Evolutionary conservation across 306 rosid species (phyloP), one percentile per base, ranked within the genome.

Genomic region (Cucurbita ficifolia): DNA sequence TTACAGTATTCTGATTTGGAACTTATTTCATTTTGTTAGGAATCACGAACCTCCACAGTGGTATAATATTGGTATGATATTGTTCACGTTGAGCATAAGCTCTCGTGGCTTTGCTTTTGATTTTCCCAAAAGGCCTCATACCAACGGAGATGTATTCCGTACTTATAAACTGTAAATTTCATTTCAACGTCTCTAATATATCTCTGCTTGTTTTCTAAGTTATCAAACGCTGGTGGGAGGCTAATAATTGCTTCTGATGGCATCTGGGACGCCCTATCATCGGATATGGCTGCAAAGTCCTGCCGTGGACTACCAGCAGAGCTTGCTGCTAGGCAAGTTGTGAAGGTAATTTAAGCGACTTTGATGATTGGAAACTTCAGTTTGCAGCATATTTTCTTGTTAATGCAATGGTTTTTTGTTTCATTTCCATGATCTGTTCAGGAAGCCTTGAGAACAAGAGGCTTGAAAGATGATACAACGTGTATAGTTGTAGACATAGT

Each of bases 191-290:
- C 83, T 4, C 54, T 88, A 63, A 88, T 71, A 17, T 75, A 63
- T 67, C 50, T 67, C 50, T 65, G 48, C 16, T 87, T 61, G 14
- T 21, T 69, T 22, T 5, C 33, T 39, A 76, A 93, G 97, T 88
- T 93, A 64, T 90, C 97, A 53, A 88, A 82, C 52, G 87, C 89
- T 21, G 97, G 97, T 17, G 98, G 97, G 58, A 93, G 98, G 88
- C 98, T 93, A 76, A 72, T 93, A 80, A 87, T 93, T 64, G 97
- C 98, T 68, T 93, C 97, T 67, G 96, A 93, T 86, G 98, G 98
- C 45, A 93, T 93, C 81, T 93, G 98, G 98, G 98, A 93, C 61
- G 93, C 98, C 36, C 40, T 93, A 61, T 88, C 98, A 55, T 93
- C 97, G 0, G 98, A 93, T 65, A 82, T 76, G 86, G 92, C 96